Percentiles rank a stretch among this genome's conserved stretches.
These are phyloP conservation scores for Chimonanthus praecox DNA, from an alignment of 164 flowering plant genomes.

Conservation along the genomic window DNA sequence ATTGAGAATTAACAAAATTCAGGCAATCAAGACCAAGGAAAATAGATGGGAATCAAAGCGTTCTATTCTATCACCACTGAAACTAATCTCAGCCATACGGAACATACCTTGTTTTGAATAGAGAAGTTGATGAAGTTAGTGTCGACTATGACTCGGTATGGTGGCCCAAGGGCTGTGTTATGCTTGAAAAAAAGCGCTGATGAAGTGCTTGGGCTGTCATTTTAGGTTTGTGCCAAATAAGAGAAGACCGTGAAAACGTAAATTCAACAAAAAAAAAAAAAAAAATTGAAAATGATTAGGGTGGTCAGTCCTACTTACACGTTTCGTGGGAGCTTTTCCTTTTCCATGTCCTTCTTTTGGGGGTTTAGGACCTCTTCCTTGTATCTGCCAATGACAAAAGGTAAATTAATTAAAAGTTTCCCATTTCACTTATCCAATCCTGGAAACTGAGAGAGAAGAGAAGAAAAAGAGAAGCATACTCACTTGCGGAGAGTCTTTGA, in stretches of 20 bases:
- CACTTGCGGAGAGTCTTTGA: conserved; percentile 61
- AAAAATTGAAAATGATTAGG: background rate
- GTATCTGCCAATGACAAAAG: conserved; percentile 15
- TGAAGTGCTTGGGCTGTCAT: conserved; percentile 68
- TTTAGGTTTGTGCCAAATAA: background rate
- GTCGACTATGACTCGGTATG: conserved; percentile 88
- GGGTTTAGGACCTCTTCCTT: conserved; percentile 79
- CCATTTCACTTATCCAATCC: background rate
- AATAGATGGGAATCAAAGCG: too few species aligned
- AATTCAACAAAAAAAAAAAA: too few species aligned
- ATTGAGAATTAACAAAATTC: background rate
- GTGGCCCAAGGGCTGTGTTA: conserved; percentile 87
- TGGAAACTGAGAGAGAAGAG: background rate
- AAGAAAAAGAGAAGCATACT: background rate
- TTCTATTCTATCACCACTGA: background rate
- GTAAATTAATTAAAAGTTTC: background rate
- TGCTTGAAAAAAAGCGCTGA: conserved; percentile 79
- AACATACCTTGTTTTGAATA: conserved; percentile 75
- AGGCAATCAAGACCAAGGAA: background rate
- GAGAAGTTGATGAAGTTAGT: conserved; percentile 98
- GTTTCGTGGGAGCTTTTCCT: conserved; percentile 75
- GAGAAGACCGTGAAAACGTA: background rate
- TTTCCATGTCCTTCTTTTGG: conserved; percentile 54
- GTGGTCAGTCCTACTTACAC: conserved; percentile 43
- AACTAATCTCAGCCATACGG: background rate